These are phyloP conservation scores for Gleditsia sinensis DNA, from an alignment of 306 rosid genomes.

Conservation along the genomic window DNA sequence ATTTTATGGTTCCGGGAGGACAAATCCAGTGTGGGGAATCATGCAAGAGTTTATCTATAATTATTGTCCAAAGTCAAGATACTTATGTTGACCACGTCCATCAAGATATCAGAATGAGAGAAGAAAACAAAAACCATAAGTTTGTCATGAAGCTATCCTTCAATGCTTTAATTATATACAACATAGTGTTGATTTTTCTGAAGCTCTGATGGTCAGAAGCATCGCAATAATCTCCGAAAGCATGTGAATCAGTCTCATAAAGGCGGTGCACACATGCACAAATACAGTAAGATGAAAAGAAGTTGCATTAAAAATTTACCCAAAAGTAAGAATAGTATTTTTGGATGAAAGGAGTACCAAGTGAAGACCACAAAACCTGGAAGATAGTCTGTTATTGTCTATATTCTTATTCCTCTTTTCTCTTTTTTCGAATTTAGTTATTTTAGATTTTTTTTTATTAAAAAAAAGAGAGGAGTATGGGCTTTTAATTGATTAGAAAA, in stretches of 20 bases:
- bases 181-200: conserved; percentile 10
- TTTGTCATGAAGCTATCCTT: not conserved
- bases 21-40: conserved; percentile 24
- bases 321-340: not conserved
- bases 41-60: conserved; percentile 30
- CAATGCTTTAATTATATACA: conserved; percentile 2
- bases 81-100: conserved; percentile 45
- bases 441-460: not conserved
- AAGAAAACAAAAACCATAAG: conserved; percentile 2
- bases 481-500: not conserved
- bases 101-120: conserved; percentile 28
- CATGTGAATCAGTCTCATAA: conserved; percentile 23
- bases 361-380: not conserved
- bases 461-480: not conserved
- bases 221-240: conserved; percentile 20
- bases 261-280: conserved; percentile 33
- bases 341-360: not conserved
- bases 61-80: conserved; percentile 39
- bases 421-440: not conserved
- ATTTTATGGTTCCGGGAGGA: conserved; percentile 37
- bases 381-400: not conserved
- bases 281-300: conserved; percentile 31
- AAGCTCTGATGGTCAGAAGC: conserved; percentile 16
- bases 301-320: conserved; percentile 20
- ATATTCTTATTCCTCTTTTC: not conserved